These are phyloP conservation scores for Corchorus capsularis DNA, from an alignment of 345 rosid species.

Conservation along the genomic window DNA sequence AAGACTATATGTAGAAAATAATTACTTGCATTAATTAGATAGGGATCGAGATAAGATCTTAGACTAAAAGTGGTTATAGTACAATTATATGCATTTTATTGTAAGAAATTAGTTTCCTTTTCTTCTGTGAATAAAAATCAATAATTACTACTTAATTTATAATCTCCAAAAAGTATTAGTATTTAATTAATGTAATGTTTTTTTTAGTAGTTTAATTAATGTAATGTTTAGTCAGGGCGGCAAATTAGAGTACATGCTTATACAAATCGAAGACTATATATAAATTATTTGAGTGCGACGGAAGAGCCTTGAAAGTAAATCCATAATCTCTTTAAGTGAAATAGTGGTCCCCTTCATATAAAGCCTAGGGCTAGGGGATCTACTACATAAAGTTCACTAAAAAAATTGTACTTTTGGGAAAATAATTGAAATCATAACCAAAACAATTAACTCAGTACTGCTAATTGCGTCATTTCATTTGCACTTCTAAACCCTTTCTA, in stretches of 20 bases:
- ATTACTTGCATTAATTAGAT: background rate
- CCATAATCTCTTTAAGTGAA: background rate
- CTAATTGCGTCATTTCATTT: constrained; percentile 12
- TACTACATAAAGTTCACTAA: background rate
- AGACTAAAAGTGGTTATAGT: background rate
- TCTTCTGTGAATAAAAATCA: background rate
- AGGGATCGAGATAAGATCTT: background rate
- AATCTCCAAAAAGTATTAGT: background rate
- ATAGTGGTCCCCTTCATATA: constrained; percentile 4
- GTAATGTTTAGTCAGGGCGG: too few relatives aligned
- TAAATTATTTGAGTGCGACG: background rate
- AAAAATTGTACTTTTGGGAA: background rate
- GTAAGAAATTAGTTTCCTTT: background rate
- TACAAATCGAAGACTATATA: background rate
- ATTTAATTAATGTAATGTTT: too few relatives aligned
- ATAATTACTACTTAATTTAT: background rate
- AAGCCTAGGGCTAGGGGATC: background rate
- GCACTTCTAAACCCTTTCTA: background rate
- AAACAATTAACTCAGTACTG: background rate
- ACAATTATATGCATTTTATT: background rate
- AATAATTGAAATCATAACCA: background rate
- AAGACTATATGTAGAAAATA: background rate
- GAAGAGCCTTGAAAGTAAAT: background rate
- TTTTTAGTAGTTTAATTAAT: too few relatives aligned
- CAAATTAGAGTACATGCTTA: background rate